Evolutionary conservation across 306 rosid genomes (phyloP).

Genomic region (Mimosa pudica): DNA sequence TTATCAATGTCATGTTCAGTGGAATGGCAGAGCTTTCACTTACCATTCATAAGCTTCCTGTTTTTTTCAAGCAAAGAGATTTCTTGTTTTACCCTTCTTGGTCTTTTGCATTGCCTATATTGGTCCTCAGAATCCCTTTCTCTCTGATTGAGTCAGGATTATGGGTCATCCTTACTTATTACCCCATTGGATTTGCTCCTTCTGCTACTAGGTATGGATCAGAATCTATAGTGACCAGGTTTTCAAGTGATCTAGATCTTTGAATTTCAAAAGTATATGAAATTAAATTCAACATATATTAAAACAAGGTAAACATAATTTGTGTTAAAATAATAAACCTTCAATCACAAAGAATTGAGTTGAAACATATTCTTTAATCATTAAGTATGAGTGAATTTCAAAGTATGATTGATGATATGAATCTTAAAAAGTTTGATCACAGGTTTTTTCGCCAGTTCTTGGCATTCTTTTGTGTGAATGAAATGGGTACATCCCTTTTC

Average conservation of each 20-base stretch:
- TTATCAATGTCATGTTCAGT: constrained; percentile 73
- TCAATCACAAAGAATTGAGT: constrained; percentile 1
- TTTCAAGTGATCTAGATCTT: neutral
- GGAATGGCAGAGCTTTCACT: constrained; percentile 72
- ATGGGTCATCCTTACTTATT: constrained; percentile 71
- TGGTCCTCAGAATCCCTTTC: constrained; percentile 69
- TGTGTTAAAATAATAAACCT: neutral
- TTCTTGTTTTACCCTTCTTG: constrained; percentile 61
- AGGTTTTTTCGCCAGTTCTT: constrained; percentile 81
- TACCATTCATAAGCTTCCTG: constrained; percentile 63
- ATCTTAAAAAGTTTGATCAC: constrained; percentile 18
- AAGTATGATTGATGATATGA: constrained; percentile 19
- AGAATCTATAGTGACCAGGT: neutral
- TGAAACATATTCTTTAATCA: constrained; percentile 7
- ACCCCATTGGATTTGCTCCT: constrained; percentile 80
- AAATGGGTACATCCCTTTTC: constrained; percentile 71
- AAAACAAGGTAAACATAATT: neutral
- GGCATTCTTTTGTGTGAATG: constrained; percentile 81
- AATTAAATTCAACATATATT: neutral
- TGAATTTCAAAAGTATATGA: neutral
- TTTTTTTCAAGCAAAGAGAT: constrained; percentile 77
- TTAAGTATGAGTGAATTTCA: constrained; percentile 12
- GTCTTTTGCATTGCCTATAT: constrained; percentile 77
- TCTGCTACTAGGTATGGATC: constrained; percentile 64
- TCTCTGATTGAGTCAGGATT: constrained; percentile 68